Evolutionary conservation across 371 early-diverging fungal genomes (phyloP), one percentile per base, ranked within the genome.

Genomic region (Dichotomocladium elegans): DNA sequence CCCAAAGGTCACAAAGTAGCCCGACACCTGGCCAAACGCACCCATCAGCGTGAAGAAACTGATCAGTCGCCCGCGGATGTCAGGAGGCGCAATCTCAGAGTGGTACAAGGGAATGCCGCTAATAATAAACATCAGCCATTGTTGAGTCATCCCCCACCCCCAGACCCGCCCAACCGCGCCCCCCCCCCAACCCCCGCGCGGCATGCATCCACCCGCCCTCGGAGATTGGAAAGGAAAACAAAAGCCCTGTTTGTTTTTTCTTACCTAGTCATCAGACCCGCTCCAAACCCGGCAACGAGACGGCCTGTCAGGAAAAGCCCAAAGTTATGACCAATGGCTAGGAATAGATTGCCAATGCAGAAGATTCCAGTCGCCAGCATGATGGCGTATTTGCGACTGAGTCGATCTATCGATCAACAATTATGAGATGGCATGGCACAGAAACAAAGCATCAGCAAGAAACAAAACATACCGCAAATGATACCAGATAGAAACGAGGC

Each of bases 51-150:
- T 69, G 35, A 68, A 74, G 14, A 77, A 51, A 40, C 64, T 66
- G 27, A 77, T 74, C 17, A 77, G 44, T 26, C 78, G 62, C 31
- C 78, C 78, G 59, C 78, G 78, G 25, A 77, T 73, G 40, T 83
- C 76, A 22, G 89, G 77, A 26, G 95, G 89, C 14, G 96, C 87
- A n/a, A 95, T 77, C 43, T 73, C 77, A 35, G 74, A 71, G 41
- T 71, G 77, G 29, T 77, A 59, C 51, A 52, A 47, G 9, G 53
- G 61, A 43, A 55, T 55, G 35, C 37, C 55, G 41, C 55, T 55
- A 27, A 25, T 12, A 37, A 4, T 22, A 26, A n/a, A n/a, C n/a
- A n/a, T n/a, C n/a, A n/a, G n/a, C n/a, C n/a, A n/a, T n/a, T n/a
- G n/a, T n/a, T n/a, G n/a, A n/a, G n/a, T n/a, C n/a, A n/a, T n/a